phyloP scores from a whole-genome alignment of 495 filamentous ascomycete genomes.

The Penicillium parvum region DNA sequence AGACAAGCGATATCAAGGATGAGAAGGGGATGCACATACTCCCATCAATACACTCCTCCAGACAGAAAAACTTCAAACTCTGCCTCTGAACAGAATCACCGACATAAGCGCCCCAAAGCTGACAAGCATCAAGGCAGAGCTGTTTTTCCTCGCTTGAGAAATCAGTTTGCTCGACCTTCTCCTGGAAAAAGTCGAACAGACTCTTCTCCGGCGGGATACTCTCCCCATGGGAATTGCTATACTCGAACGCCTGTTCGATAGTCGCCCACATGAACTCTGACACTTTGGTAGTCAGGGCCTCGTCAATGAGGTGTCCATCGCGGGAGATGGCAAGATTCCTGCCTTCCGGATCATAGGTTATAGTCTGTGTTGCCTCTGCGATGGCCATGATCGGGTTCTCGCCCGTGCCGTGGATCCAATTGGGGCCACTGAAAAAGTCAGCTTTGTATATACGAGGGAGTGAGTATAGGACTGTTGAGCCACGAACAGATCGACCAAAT shows the following conservation, averaged over 20 bases:
- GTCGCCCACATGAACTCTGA: slow-evolving; percentile 71
- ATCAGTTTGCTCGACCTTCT: slow-evolving; percentile 53
- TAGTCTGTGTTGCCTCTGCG: slow-evolving; percentile 62
- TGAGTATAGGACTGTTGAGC: neutral
- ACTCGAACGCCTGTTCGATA: slow-evolving; percentile 71
- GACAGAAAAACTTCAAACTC: slow-evolving; percentile 85
- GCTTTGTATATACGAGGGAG: neutral
- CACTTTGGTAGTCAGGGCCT: slow-evolving; percentile 47
- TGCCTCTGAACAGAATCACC: slow-evolving; percentile 73
- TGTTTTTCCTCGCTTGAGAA: slow-evolving; percentile 49
- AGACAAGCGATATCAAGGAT: neutral
- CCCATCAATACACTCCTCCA: slow-evolving; percentile 94
- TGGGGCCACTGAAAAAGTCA: slow-evolving; percentile 60
- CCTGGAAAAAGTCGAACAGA: slow-evolving; percentile 71
- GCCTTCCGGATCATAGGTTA: slow-evolving; percentile 51
- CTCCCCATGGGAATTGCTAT: slow-evolving; percentile 64
- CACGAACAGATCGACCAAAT: slow-evolving; percentile 46
- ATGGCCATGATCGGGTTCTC: slow-evolving; percentile 82
- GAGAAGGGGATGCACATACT: slow-evolving; percentile 45
- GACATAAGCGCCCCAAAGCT: slow-evolving; percentile 85
- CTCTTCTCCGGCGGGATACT: slow-evolving; percentile 63
- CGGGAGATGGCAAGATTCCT: slow-evolving; percentile 56
- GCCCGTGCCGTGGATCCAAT: slow-evolving; percentile 91
- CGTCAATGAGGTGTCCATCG: slow-evolving; percentile 54
- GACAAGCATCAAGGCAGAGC: slow-evolving; percentile 57